Evolutionary conservation across 2,329 filamentous ascomycete species (phyloP).

Genomic region (Sporothrix inflata): DNA sequence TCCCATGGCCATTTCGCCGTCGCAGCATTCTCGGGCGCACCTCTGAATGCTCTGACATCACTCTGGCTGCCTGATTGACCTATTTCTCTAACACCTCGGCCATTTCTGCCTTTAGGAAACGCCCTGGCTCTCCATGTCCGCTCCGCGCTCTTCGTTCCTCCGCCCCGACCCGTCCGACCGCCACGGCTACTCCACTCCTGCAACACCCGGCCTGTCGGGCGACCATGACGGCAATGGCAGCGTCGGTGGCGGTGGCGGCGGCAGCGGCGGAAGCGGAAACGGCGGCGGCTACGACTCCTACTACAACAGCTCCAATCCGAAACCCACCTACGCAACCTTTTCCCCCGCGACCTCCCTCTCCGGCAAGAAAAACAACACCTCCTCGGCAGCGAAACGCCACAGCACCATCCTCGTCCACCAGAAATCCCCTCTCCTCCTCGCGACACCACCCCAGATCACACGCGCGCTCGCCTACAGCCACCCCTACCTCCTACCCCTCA

Average conservation of each 20-base stretch:
- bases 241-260: constrained; percentile 25
- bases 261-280: constrained; percentile 35
- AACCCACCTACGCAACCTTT: constrained; percentile 85
- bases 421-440: constrained; percentile 89
- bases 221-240: constrained; percentile 30
- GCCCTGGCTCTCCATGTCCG: constrained; percentile 60
- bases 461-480: constrained; percentile 94
- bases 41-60: constrained; percentile 16
- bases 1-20: constrained; percentile 1
- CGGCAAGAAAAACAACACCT: constrained; percentile 52
- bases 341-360: constrained; percentile 79
- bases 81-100: not conserved
- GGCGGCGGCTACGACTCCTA: constrained; percentile 37
- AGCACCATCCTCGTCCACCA: constrained; percentile 95
- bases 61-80: not conserved
- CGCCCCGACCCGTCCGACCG: constrained; percentile 37
- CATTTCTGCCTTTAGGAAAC: constrained; percentile 43
- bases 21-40: constrained; percentile 8
- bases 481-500: constrained; percentile 87
- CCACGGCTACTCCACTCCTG: constrained; percentile 38
- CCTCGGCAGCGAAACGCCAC: constrained; percentile 70
- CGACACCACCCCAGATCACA: constrained; percentile 93
- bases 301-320: constrained; percentile 44
- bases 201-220: constrained; percentile 24
- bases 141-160: constrained; percentile 45